A percentile compares a stretch with the other conserved stretches of the same genome.
phyloP scores from a whole-genome alignment of 1,284 basidiomycete genomes.

The Cystobasidium slooffiae region DNA sequence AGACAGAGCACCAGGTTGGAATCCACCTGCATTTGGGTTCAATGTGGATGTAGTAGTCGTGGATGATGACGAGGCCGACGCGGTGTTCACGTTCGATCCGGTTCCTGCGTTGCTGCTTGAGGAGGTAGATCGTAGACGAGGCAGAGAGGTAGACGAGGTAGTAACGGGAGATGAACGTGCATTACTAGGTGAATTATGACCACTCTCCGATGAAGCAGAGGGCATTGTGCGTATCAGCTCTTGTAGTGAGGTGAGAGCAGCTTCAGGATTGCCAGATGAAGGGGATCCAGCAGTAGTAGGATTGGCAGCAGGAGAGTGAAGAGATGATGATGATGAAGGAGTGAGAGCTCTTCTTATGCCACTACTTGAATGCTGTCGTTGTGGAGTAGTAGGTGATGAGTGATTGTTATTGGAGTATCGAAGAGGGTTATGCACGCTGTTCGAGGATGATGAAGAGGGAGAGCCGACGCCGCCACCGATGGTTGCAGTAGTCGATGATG shows the following conservation, averaged over 20 bases:
- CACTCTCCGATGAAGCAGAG: conserved; percentile 7
- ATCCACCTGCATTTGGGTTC: conserved; percentile 55
- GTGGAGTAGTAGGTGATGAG: background rate
- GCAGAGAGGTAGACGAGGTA: background rate
- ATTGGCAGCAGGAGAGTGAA: background rate
- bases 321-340: too few species aligned
- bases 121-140: conserved; percentile 8
- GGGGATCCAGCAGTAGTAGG: background rate
- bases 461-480: background rate
- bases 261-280: conserved; percentile 23
- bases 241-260: conserved; percentile 30
- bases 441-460: background rate
- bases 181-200: background rate
- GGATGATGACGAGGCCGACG: conserved; percentile 7
- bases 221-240: conserved; percentile 42
- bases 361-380: conserved; percentile 4
- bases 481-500: background rate
- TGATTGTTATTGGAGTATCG: background rate
- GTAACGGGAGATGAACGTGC: conserved; percentile 18
- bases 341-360: background rate
- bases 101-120: background rate
- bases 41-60: conserved; percentile 47
- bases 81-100: background rate
- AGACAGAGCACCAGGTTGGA: conserved; percentile 53
- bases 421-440: conserved; percentile 15